Evolutionary conservation across 1,284 basidiomycete genomes (phyloP), one percentile per base, ranked within the genome.

Genomic region (Cryptococcus sp.): DNA sequence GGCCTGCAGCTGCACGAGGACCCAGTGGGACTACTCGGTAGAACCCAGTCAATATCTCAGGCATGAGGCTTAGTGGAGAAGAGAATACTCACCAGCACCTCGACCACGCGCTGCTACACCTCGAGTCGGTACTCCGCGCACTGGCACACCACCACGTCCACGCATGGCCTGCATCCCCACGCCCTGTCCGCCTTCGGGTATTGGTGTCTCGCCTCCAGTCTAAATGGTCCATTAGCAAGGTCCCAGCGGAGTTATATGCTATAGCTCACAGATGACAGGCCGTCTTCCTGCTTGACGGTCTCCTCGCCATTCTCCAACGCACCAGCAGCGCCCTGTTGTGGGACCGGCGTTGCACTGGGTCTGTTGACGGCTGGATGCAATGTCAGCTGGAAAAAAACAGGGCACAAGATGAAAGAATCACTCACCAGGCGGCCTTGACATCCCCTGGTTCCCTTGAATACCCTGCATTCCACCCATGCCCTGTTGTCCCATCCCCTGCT

Each of bases 81-180:
- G 27, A 53, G 54, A 46, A 22, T n/a, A 66, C 70, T 64, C 57
- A 73, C 71, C 64, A 16, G 64, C 68, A 20, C 71, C 70, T 27
- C 75, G 67, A n/a, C 72, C 73, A 25, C 70, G 67, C 48, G 62
- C 49, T 1, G 63, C 60, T 31, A 62, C 59, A 17, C 67, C 70
- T 13, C 70, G 60, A 8, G 55, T 58, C 5, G 62, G 52, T 52
- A 59, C 57, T 5, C 69, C 72, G n/a, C 70, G 50, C 19, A 57
- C 44, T 1, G 65, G 61, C 15, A 51, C 41, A 50, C 62, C 49
- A 1, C 58, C 60, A 49, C 64, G 47, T 13, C 69, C 69, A 22
- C 57, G 46, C 41, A 47, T 50, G 8, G 25, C 44, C 15, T 46
- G 50, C 19, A 27, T 48, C 6, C 52, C 42, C 40, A 41, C n/a